These are phyloP conservation scores for Akebia trifoliata DNA, from an alignment of 164 flowering plant genomes.

Conservation along the genomic window DNA sequence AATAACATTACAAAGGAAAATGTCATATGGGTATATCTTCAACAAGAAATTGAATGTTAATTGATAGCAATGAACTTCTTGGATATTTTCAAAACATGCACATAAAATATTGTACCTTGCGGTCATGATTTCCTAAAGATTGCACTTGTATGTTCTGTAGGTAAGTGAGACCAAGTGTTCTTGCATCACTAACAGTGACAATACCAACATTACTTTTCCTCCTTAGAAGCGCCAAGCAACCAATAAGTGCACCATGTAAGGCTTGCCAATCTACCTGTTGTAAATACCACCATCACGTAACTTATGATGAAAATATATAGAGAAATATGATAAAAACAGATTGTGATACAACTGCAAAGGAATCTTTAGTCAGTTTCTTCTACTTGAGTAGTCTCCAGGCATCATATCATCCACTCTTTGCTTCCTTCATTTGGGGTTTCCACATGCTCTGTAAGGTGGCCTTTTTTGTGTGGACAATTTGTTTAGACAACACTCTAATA, in stretches of 20 bases:
- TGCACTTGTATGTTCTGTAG: conserved; percentile 67
- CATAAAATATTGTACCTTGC: conserved; percentile 46
- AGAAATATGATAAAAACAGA: not conserved
- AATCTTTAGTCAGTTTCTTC: too few relatives aligned
- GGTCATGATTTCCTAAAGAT: conserved; percentile 73
- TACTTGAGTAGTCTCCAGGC: too few relatives aligned
- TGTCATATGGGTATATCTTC: not conserved
- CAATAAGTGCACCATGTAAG: conserved; percentile 86
- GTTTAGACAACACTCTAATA: too few relatives aligned
- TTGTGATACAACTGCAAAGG: too few relatives aligned
- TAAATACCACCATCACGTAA: conserved; percentile 27
- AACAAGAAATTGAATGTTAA: not conserved
- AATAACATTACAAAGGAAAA: conserved; percentile 15
- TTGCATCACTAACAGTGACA: conserved; percentile 55
- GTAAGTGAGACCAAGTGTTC: conserved; percentile 49
- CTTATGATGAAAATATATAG: conserved; percentile 11
- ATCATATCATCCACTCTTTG: too few relatives aligned
- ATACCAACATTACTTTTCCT: conserved; percentile 54
- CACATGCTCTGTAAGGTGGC: too few relatives aligned
- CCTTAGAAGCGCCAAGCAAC: conserved; percentile 81
- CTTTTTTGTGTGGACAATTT: too few relatives aligned
- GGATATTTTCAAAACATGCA: not conserved
- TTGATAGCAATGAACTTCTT: not conserved
- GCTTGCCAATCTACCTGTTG: conserved; percentile 99
- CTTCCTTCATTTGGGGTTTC: too few relatives aligned